Percentiles rank a stretch among this genome's conserved stretches.
Evolutionary conservation across 768 basidiomycete species (phyloP).

Genomic region (Collybia nuda): DNA sequence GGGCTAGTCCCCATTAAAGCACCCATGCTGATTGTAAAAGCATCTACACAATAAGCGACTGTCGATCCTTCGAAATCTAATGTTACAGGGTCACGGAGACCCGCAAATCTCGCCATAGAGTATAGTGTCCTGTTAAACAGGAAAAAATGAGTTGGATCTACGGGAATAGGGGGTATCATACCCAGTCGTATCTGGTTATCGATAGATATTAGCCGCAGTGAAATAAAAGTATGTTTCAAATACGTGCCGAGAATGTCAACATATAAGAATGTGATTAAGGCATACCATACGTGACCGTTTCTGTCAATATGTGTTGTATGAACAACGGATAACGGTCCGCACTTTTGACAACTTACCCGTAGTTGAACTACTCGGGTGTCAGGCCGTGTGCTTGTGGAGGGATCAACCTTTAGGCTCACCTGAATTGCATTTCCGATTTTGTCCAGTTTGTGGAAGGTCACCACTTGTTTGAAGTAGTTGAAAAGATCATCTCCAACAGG

Average conservation of each 20-base stretch:
- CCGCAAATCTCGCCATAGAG: conserved; percentile 90
- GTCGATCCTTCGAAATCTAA: conserved; percentile 86
- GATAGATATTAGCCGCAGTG: neutral
- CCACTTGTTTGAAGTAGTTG: conserved; percentile 83
- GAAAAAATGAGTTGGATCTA: conserved; percentile 5
- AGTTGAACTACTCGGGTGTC: conserved; percentile 41
- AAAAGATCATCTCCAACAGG: conserved; percentile 67
- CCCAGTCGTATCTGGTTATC: conserved; percentile 49
- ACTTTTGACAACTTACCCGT: conserved; percentile 26
- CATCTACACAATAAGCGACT: conserved; percentile 81
- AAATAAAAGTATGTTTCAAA: neutral
- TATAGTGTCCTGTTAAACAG: conserved; percentile 72
- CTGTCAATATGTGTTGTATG: conserved; percentile 25
- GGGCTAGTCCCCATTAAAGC: conserved; percentile 79
- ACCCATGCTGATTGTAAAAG: conserved; percentile 79
- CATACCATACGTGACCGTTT: conserved; percentile 84
- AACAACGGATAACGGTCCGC: neutral
- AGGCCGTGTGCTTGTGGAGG: conserved; percentile 1
- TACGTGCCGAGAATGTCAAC: conserved; percentile 76
- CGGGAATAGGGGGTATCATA: conserved; percentile 12
- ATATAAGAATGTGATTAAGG: conserved; percentile 85
- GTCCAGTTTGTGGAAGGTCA: conserved; percentile 66
- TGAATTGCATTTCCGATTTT: conserved; percentile 67
- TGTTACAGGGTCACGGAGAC: conserved; percentile 81
- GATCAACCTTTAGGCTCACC: conserved; percentile 36